Conservation (phyloP, 163 green algal genomes). For the Scenedesmus sp. region DNA sequence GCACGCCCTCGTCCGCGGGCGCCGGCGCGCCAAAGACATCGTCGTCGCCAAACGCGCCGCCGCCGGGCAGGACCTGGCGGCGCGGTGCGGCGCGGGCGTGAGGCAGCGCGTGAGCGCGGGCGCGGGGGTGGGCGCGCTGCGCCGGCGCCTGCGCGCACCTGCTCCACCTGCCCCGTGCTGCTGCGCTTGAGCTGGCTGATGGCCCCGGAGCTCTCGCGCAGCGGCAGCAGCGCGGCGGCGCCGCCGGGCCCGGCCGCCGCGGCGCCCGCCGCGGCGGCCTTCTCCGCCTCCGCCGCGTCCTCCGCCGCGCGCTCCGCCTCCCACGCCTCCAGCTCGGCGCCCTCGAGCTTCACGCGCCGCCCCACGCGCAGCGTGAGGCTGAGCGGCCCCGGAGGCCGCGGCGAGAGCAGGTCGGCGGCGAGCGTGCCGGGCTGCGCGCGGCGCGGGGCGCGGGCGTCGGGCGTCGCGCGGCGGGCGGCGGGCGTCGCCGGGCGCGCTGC, state of each 20-base stretch:
- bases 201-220: conserved; percentile 34
- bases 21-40: conserved; percentile 17
- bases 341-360: conserved; percentile 66
- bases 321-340: conserved; percentile 71
- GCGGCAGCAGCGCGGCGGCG: not conserved
- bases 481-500: too few species aligned
- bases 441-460: too few species aligned
- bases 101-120: too few species aligned
- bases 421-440: conserved; percentile 60
- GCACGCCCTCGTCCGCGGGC: conserved; percentile 27
- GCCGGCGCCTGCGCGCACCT: conserved; percentile 43
- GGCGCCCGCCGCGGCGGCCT: conserved; percentile 38
- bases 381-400: conserved; percentile 45
- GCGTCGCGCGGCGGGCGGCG: too few species aligned
- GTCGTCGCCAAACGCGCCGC: not conserved
- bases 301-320: not conserved
- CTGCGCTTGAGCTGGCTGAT: conserved; percentile 46
- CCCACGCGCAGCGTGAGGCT: conserved; percentile 51
- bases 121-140: too few species aligned
- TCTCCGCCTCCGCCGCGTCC: conserved; percentile 39
- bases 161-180: conserved; percentile 41
- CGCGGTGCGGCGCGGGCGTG: too few species aligned
- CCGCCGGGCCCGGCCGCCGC: conserved; percentile 3
- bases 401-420: conserved; percentile 54
- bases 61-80: conserved; percentile 14